Percentiles rank a stretch among this genome's conserved stretches.
phyloP scores from a whole-genome alignment of 768 basidiomycete genomes.

The Harrya chromipes region DNA sequence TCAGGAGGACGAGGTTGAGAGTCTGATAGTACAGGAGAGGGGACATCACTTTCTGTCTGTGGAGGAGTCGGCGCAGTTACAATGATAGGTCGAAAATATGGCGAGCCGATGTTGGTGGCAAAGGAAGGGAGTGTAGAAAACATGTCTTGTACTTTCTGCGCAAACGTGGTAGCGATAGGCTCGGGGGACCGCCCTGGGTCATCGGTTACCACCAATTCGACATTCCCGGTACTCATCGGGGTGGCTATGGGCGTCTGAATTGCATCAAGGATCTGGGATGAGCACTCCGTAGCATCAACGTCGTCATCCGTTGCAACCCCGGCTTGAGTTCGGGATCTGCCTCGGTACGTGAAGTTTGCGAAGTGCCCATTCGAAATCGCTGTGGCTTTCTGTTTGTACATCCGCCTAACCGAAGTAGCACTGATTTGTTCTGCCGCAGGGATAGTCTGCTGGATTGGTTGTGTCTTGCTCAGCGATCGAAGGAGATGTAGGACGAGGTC shows the following conservation, averaged over 20 bases:
- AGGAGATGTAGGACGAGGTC: constrained; percentile 13
- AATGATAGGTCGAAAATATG: constrained; percentile 18
- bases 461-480: constrained; percentile 20
- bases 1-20: constrained; percentile 52
- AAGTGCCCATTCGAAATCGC: constrained; percentile 11
- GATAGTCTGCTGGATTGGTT: constrained; percentile 13
- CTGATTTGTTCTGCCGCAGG: constrained; percentile 4
- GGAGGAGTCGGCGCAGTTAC: constrained; percentile 4
- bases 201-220: constrained; percentile 7
- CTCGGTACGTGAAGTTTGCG: constrained; percentile 15
- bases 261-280: constrained; percentile 3
- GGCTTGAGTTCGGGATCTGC: constrained; percentile 2
- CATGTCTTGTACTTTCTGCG: constrained; percentile 51
- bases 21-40: constrained; percentile 36
- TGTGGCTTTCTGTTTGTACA: constrained; percentile 17
- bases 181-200: constrained; percentile 30
- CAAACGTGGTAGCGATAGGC: constrained; percentile 38
- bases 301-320: not conserved
- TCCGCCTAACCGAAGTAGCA: constrained; percentile 4
- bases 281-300: constrained; percentile 3
- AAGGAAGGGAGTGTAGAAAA: constrained; percentile 41
- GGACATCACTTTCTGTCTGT: constrained; percentile 6
- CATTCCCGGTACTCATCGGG: constrained; percentile 1
- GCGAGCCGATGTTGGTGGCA: constrained; percentile 17
- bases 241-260: constrained; percentile 8